Evolutionary conservation across 257 asterid species (phyloP).

Genomic region (Fraxinus pennsylvanica): DNA sequence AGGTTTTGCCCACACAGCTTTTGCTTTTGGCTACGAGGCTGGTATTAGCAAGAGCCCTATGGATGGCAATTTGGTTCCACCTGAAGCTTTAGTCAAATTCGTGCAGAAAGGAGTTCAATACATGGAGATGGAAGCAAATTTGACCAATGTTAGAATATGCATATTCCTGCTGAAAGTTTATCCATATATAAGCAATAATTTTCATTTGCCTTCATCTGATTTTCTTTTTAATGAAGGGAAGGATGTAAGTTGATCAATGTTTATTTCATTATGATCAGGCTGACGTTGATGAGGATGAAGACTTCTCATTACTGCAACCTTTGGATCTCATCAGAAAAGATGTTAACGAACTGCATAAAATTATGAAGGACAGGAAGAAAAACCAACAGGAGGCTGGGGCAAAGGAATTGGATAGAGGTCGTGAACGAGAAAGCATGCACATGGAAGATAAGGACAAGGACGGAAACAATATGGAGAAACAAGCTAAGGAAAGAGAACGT

Average conservation of each 20-base stretch:
- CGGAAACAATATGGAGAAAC: conserved; percentile 17
- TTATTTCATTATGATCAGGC: conserved; percentile 32
- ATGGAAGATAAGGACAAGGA: conserved; percentile 7
- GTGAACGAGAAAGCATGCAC: conserved; percentile 11
- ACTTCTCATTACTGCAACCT: conserved; percentile 35
- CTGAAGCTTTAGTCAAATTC: conserved; percentile 36
- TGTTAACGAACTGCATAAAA: conserved; percentile 27
- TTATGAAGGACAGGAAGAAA: conserved; percentile 27
- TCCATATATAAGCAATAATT: neutral
- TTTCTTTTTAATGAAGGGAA: neutral
- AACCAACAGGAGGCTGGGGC: conserved; percentile 22
- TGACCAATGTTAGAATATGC: conserved; percentile 36
- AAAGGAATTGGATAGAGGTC: conserved; percentile 24
- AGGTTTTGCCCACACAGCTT: conserved; percentile 45
- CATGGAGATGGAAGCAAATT: conserved; percentile 50
- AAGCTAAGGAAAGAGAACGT: conserved; percentile 21
- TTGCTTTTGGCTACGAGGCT: conserved; percentile 44
- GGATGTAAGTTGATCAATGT: conserved; percentile 3
- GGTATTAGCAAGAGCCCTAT: conserved; percentile 28
- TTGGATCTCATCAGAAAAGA: conserved; percentile 48
- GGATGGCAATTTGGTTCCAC: conserved; percentile 43
- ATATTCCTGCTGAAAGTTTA: conserved; percentile 2
- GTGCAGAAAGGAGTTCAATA: conserved; percentile 50
- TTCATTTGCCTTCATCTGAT: neutral
- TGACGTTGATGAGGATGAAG: conserved; percentile 34